Percentiles rank a stretch among this genome's conserved stretches.
Evolutionary conservation across 1,139 yeast genomes (phyloP).

Genomic region (Blastobotrys proliferans): DNA sequence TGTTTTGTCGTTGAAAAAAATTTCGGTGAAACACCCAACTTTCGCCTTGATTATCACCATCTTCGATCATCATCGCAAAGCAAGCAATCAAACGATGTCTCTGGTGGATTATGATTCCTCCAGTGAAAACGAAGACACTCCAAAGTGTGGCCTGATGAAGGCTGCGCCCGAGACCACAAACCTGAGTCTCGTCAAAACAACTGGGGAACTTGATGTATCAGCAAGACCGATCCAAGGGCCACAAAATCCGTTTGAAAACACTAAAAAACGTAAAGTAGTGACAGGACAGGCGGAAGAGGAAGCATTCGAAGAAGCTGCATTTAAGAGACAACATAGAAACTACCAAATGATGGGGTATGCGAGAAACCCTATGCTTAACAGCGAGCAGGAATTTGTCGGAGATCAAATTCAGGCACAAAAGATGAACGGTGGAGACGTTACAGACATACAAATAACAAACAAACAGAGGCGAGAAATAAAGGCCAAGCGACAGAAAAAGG

Average conservation of each 20-base stretch:
- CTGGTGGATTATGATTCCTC: constrained; percentile 4
- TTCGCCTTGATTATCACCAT: background rate
- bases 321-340: constrained; percentile 40
- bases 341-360: constrained; percentile 34
- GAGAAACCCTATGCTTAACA: constrained; percentile 26
- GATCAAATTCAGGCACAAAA: constrained; percentile 23
- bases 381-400: constrained; percentile 21
- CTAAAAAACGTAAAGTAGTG: constrained; percentile 21
- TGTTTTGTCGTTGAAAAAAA: background rate
- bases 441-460: constrained; percentile 20
- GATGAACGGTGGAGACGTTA: constrained; percentile 21
- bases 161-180: constrained; percentile 17
- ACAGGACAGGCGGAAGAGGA: constrained; percentile 41
- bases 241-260: constrained; percentile 18
- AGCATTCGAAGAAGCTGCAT: constrained; percentile 40
- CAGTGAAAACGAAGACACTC: constrained; percentile 5
- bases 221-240: constrained; percentile 15
- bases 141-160: constrained; percentile 6
- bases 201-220: too few relatives aligned
- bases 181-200: background rate
- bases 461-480: constrained; percentile 26
- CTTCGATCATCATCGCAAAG: too few relatives aligned
- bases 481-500: constrained; percentile 37
- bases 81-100: background rate
- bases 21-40: background rate